Evolutionary conservation across 2,329 filamentous ascomycete species (phyloP), one percentile per base, ranked within the genome.

Genomic region (Monilinia laxa): DNA sequence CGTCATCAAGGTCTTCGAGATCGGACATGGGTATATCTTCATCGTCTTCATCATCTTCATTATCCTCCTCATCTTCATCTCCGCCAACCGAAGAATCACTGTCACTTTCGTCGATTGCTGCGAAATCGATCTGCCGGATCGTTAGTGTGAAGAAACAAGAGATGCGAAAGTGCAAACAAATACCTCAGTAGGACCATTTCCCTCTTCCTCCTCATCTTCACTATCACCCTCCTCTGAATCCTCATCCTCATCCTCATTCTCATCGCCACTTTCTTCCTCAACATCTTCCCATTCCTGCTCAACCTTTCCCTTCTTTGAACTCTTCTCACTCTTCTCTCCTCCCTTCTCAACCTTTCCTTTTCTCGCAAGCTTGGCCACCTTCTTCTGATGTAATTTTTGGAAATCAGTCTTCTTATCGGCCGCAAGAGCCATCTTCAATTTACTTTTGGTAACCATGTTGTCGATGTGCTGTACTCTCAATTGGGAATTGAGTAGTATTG

Each of bases 1-100:
- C 90, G 25, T 91, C 92, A 64, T 90, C 81, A 38, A 88, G 80
- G 63, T 91, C 91, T 74, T 91, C 90, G 62, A 95, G 88, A 74
- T 97, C 93, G 42, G 92, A 96, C 70, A 97, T 86, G 4, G 93
- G 90, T 55, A 97, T 93, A 71, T 96, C 93, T 71, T 95, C 92
- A 55, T 94, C 91, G 5, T 93, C 90, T 28, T 90, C 89, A 0
- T 89, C 87, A 76, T 83, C 69, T 77, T 79, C 31, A 35, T 35
- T 35, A 35, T 35, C 74, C 51, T 78, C 77, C 55, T 77, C 75
- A 47, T 78, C 70, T 62, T 78, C 75, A 81, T 83, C 53, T 18
- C 65, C 69, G 79, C 77, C 78, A 82, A 84, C 78, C 80, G 81
- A 68, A 78, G 82, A 71, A 79, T 80, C 74, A 86, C 87, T 76